Percentiles rank a stretch among this genome's conserved stretches.
Evolutionary conservation across 306 rosid genomes (phyloP).

Genomic region (Malus sylvestris): DNA sequence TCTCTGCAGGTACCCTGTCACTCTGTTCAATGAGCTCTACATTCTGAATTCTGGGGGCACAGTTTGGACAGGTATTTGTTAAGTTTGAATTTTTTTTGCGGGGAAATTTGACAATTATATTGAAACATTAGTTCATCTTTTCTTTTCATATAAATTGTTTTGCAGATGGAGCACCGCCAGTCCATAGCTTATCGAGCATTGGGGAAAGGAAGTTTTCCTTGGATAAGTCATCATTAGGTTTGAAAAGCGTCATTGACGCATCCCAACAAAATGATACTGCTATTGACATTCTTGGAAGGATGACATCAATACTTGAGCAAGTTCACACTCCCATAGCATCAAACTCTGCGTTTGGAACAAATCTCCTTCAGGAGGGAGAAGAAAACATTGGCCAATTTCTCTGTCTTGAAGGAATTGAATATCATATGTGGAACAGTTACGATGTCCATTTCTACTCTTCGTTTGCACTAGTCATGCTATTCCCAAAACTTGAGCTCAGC

Average conservation of each 20-base stretch:
- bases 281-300: slow-evolving; percentile 63
- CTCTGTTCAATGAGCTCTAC: slow-evolving; percentile 91
- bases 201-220: slow-evolving; percentile 65
- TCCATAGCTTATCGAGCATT: slow-evolving; percentile 37
- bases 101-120: not conserved
- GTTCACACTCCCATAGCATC: slow-evolving; percentile 41
- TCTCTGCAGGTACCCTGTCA: slow-evolving; percentile 71
- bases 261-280: slow-evolving; percentile 59
- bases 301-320: slow-evolving; percentile 57
- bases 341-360: slow-evolving; percentile 68
- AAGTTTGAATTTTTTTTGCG: not conserved
- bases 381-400: slow-evolving; percentile 95
- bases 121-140: not conserved
- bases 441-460: slow-evolving; percentile 95
- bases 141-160: slow-evolving; percentile 6
- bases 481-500: slow-evolving; percentile 91
- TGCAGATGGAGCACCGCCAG: slow-evolving; percentile 75
- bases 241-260: slow-evolving; percentile 20
- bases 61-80: slow-evolving; percentile 81
- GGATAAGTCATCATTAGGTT: slow-evolving; percentile 41
- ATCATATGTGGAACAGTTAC: slow-evolving; percentile 91
- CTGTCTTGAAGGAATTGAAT: slow-evolving; percentile 85
- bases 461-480: slow-evolving; percentile 67
- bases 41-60: slow-evolving; percentile 87
- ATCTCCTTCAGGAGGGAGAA: slow-evolving; percentile 81